Evolutionary conservation across 2,329 filamentous ascomycete genomes (phyloP), one percentile per base, ranked within the genome.

Genomic region (Lecanosticta acicola): DNA sequence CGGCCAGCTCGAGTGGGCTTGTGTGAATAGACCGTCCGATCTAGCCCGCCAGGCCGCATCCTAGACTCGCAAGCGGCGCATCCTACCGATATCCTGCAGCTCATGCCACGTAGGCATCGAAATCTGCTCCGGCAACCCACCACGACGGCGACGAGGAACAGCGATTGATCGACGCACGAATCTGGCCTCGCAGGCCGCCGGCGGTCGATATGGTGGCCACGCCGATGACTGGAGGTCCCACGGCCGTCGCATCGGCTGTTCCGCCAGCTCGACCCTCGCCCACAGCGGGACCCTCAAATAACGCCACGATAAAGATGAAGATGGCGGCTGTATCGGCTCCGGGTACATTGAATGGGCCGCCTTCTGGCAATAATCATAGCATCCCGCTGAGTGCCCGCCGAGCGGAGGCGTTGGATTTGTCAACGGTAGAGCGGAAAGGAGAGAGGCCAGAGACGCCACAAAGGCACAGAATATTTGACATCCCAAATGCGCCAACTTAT

Each of bases 401-500:
- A 59, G 79, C 81, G 33, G 72, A 76, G 48, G 80, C 88, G 38
- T 74, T 98, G 50, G 90, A 97, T 61, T 72, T 97, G 58, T 81
- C 81, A 41, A 94, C 88, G 1, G 93, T 98, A 50, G 93, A 97
- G 72, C 84, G 91, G 62, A 84, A 89, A 67, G 90, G 88, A 42
- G 85, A 93, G 58, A 81, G 81, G 57, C 75, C 78, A n/a, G 83
- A 84, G 64, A 81, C 79, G 57, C 39, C 43, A 18, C 39, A 42
- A 18, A 46, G 39, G 37, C n/a, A 39, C 10, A 42, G 35, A 26
- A 86, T 87, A 32, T 89, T 94, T 68, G 88, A 83, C 35, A 77
- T 98, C 34, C 79, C 85, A 55, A 91, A 97, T 64, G 91, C 93
- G 20, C 91, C 91, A 2, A 93, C 88, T 3, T 98, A 88, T 66